A percentile compares a stretch with the other conserved stretches of the same genome.
Evolutionary conservation across 169 alveolate species (phyloP).

Genomic region (Hepatocystis sp.): DNA sequence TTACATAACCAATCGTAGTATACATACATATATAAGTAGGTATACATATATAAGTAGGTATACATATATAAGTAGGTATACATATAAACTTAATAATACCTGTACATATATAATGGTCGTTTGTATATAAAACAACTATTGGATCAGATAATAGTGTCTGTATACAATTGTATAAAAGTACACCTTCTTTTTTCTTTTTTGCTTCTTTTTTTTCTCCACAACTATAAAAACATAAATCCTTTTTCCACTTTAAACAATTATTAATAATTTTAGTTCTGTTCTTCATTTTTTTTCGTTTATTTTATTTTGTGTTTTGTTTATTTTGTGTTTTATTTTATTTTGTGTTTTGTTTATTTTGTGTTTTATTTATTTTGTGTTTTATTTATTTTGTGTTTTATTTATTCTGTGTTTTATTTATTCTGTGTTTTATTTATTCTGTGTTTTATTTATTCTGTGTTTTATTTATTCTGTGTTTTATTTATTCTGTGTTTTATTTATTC

Average conservation of each 20-base stretch:
- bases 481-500: too few relatives aligned
- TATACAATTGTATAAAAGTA: constrained; percentile 56
- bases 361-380: too few relatives aligned
- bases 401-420: too few relatives aligned
- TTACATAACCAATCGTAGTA: background rate
- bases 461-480: too few relatives aligned
- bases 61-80: background rate
- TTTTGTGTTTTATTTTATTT: constrained; percentile 6
- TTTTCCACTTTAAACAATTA: constrained; percentile 41
- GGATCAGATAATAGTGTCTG: constrained; percentile 74
- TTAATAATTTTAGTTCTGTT: constrained; percentile 38
- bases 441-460: too few relatives aligned
- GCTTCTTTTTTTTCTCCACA: constrained; percentile 4
- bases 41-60: background rate
- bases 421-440: too few relatives aligned
- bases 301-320: background rate
- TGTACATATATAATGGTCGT: constrained; percentile 62
- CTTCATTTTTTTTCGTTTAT: constrained; percentile 17
- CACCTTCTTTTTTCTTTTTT: constrained; percentile 26
- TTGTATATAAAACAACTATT: constrained; percentile 74
- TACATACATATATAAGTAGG: background rate
- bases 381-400: too few relatives aligned
- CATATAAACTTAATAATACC: constrained; percentile 9
- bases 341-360: too few relatives aligned
- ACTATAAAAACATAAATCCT: constrained; percentile 14